A percentile compares a stretch with the other conserved stretches of the same genome.
Evolutionary conservation across 306 rosid genomes (phyloP).

Genomic region (Lagenaria siceraria): DNA sequence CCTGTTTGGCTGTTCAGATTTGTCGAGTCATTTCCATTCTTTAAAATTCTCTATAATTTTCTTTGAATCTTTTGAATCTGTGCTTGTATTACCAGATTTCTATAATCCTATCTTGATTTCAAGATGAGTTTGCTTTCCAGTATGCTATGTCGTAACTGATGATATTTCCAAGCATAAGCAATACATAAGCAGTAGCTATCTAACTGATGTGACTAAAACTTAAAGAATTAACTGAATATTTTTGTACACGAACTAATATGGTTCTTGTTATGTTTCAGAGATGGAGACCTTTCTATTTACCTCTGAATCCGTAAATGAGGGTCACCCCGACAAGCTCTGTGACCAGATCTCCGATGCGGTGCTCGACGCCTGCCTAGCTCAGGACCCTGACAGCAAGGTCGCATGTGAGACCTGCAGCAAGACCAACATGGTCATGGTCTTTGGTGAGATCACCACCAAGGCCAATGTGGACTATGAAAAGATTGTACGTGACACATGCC

Average conservation of each 20-base stretch:
- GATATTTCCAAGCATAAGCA: background rate
- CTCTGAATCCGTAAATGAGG: slow-evolving; percentile 97
- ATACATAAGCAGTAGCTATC: background rate
- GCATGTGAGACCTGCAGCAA: slow-evolving; percentile 99
- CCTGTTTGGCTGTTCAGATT: background rate
- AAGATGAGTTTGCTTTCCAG: background rate
- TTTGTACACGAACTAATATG: slow-evolving; percentile 6
- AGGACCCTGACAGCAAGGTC: slow-evolving; percentile 99
- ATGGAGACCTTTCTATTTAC: slow-evolving; percentile 95
- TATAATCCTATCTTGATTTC: background rate
- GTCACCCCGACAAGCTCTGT: slow-evolving; percentile 99
- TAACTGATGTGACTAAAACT: background rate
- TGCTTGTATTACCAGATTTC: background rate
- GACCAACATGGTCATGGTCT: slow-evolving; percentile 99
- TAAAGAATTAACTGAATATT: background rate
- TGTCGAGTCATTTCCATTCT: background rate
- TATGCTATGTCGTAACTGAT: background rate
- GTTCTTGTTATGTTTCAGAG: slow-evolving; percentile 38
- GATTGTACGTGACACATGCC: slow-evolving; percentile 95
- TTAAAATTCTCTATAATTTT: background rate
- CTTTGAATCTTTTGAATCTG: background rate
- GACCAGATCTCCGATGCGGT: slow-evolving; percentile 99
- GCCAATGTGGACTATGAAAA: slow-evolving; percentile 89
- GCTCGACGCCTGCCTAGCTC: slow-evolving; percentile 92
- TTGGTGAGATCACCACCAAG: slow-evolving; percentile 99